Conservation (phyloP, 1,284 basidiomycete species). For the Malassezia pachydermatis region DNA sequence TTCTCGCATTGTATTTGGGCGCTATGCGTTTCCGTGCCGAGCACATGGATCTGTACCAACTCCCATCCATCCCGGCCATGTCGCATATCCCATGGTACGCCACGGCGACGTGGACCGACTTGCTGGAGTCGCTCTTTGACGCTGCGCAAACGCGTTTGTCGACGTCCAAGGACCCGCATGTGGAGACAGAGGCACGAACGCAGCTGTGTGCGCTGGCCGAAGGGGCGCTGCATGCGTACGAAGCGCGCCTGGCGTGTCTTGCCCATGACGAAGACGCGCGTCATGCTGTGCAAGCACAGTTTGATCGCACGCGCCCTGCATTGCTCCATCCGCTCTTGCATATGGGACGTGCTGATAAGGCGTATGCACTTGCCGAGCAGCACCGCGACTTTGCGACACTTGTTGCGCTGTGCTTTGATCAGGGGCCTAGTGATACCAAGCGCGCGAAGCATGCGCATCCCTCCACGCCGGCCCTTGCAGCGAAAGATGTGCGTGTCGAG, state of each 20-base stretch:
- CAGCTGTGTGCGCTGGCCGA: slow-evolving; percentile 62
- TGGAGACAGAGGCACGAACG: slow-evolving; percentile 50
- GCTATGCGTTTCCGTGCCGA: slow-evolving; percentile 65
- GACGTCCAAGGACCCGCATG: slow-evolving; percentile 49
- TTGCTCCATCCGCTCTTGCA: slow-evolving; percentile 65
- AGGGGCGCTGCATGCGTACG: slow-evolving; percentile 44
- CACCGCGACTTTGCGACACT: slow-evolving; percentile 74
- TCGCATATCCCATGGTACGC: slow-evolving; percentile 66
- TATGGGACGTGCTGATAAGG: slow-evolving; percentile 60
- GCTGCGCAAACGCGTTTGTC: slow-evolving; percentile 55
- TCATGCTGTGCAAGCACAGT: slow-evolving; percentile 55
- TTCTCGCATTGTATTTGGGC: slow-evolving; percentile 61
- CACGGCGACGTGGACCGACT: slow-evolving; percentile 58
- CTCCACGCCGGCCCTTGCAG: slow-evolving; percentile 27
- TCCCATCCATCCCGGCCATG: slow-evolving; percentile 56
- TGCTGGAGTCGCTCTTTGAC: slow-evolving; percentile 64
- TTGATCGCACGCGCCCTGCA: slow-evolving; percentile 60
- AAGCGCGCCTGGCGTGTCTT: slow-evolving; percentile 48
- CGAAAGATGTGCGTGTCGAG: slow-evolving; percentile 48
- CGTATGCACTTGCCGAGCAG: slow-evolving; percentile 71
- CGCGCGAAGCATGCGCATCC: slow-evolving; percentile 51
- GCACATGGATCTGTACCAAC: slow-evolving; percentile 64
- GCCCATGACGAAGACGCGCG: slow-evolving; percentile 19
- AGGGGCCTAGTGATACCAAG: neutral
- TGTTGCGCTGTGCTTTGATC: slow-evolving; percentile 59